These are phyloP conservation scores for Fusarium tuaranense DNA, from an alignment of 2,329 filamentous ascomycete species.

Conservation along the genomic window DNA sequence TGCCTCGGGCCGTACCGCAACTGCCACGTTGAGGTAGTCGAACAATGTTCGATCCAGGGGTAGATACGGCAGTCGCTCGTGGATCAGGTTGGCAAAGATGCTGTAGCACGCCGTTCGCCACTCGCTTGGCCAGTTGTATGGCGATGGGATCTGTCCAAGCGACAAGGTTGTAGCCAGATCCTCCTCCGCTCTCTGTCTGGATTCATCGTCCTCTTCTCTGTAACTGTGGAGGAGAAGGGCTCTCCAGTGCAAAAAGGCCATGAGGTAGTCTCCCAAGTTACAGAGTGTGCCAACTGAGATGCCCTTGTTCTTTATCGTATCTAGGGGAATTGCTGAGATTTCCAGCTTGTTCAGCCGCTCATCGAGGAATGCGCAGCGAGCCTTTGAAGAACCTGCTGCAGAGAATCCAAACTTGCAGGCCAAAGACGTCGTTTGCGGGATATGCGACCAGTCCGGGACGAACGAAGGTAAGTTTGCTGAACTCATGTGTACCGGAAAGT, in stretches of 20 bases:
- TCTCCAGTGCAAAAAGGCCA: conserved; percentile 33
- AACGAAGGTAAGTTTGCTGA: conserved; percentile 19
- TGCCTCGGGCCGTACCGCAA: background rate
- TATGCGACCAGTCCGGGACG: conserved; percentile 30
- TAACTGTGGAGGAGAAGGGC: conserved; percentile 4
- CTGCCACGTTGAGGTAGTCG: background rate
- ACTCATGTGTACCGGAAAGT: conserved; percentile 17
- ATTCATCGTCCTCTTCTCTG: background rate
- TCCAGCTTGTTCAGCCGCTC: conserved; percentile 26
- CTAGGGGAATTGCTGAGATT: conserved; percentile 11
- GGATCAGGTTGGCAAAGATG: conserved; percentile 18
- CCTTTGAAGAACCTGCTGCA: background rate
- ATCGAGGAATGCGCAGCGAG: conserved; percentile 1
- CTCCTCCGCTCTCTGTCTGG: conserved; percentile 18
- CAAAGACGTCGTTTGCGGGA: conserved; percentile 21
- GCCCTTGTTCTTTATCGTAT: conserved; percentile 10
- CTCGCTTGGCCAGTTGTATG: background rate
- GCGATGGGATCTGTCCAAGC: conserved; percentile 16
- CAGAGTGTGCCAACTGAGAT: conserved; percentile 20
- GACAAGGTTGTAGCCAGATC: conserved; percentile 18
- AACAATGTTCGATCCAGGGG: background rate
- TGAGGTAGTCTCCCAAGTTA: conserved; percentile 28
- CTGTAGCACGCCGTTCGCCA: conserved; percentile 13
- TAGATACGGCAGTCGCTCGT: conserved; percentile 15
- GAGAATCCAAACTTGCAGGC: conserved; percentile 18